Conservation (phyloP, 257 asterid genomes). For the Perilla frutescens region DNA sequence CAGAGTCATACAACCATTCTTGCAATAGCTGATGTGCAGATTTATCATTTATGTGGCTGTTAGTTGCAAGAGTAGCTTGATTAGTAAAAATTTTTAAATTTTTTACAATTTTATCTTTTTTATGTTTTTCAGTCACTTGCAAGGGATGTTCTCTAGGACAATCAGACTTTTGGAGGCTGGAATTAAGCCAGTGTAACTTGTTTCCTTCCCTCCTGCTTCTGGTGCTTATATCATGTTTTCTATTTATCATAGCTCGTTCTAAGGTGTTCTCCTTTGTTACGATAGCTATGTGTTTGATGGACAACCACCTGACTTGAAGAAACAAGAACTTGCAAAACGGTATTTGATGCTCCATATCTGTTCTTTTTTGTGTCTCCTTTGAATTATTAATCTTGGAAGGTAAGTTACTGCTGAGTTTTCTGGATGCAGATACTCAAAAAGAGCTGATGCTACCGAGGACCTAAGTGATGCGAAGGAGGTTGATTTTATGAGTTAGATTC, state of each 20-base stretch:
- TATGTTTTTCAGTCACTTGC: conserved; percentile 73
- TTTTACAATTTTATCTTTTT: not conserved
- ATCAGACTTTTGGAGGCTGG: conserved; percentile 99
- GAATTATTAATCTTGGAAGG: conserved; percentile 25
- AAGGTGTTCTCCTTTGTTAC: conserved; percentile 29
- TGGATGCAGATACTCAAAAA: conserved; percentile 74
- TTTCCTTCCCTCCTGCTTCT: conserved; percentile 27
- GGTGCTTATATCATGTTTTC: conserved; percentile 20
- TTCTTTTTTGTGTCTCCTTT: conserved; percentile 24
- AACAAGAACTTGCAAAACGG: conserved; percentile 98
- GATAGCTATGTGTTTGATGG: conserved; percentile 94
- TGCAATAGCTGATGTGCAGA: conserved; percentile 12
- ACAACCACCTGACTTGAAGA: conserved; percentile 94
- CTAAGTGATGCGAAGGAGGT: conserved; percentile 85
- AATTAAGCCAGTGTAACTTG: conserved; percentile 88
- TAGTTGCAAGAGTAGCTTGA: conserved; percentile 22
- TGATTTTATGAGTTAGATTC: conserved; percentile 23
- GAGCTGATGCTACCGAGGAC: conserved; percentile 91
- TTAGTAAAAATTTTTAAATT: not conserved
- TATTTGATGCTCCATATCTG: conserved; percentile 40
- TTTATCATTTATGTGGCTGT: not conserved
- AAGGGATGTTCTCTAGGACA: conserved; percentile 93
- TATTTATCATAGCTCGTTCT: conserved; percentile 20
- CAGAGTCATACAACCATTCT: not conserved
- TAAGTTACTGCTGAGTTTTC: conserved; percentile 20